These are phyloP conservation scores for Pythium utonaiense DNA, from an alignment of 352 stramenopile species.

Conservation along the genomic window DNA sequence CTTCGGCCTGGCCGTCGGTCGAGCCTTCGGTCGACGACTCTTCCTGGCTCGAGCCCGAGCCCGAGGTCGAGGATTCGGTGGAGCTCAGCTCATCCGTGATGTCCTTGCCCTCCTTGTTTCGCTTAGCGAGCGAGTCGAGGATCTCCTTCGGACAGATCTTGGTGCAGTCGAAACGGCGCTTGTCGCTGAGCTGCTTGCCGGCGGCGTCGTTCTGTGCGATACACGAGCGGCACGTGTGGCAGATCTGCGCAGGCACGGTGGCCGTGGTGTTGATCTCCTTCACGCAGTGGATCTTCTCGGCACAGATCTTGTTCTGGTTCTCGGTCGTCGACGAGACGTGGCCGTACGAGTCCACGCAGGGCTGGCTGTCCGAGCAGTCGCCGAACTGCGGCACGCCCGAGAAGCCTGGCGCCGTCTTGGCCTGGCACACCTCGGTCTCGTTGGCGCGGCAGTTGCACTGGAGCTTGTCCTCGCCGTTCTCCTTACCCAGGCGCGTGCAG, in stretches of 20 bases:
- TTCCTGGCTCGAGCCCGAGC: conserved; percentile 12
- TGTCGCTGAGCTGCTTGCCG: conserved; percentile 42
- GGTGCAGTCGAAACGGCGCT: conserved; percentile 74
- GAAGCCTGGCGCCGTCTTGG: conserved; percentile 31
- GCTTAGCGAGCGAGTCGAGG: conserved; percentile 53
- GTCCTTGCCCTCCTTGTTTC: conserved; percentile 47
- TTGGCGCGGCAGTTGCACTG: conserved; percentile 50
- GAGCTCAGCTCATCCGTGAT: conserved; percentile 56
- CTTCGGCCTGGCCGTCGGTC: background rate
- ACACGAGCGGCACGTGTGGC: conserved; percentile 81
- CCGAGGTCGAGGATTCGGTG: conserved; percentile 21
- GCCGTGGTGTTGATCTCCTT: conserved; percentile 66
- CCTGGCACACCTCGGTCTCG: conserved; percentile 49
- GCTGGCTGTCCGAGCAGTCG: conserved; percentile 45
- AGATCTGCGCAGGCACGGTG: conserved; percentile 56
- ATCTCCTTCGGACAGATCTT: conserved; percentile 67
- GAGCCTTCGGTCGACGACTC: background rate
- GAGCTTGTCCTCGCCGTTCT: conserved; percentile 67
- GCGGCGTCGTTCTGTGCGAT: conserved; percentile 67
- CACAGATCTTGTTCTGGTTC: conserved; percentile 45
- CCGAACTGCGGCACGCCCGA: conserved; percentile 58
- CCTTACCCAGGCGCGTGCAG: conserved; percentile 53
- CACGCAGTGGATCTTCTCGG: conserved; percentile 70
- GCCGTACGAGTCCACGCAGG: conserved; percentile 63
- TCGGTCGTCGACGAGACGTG: conserved; percentile 49